Conservation (phyloP, 805 yeast species). For the Candida broadrunensis region DNA sequence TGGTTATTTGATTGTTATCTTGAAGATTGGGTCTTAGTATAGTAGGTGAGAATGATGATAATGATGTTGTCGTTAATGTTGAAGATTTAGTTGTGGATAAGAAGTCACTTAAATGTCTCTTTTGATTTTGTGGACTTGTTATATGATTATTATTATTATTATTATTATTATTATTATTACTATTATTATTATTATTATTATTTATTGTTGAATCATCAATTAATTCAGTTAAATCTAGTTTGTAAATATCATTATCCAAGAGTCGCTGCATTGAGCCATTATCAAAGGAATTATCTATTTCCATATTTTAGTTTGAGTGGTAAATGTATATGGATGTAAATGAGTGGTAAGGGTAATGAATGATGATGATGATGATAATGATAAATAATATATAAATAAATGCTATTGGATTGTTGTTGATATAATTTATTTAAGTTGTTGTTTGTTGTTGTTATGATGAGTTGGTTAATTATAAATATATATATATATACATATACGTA, state of each 20-base stretch:
- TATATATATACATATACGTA: too few species aligned
- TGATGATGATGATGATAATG: too few species aligned
- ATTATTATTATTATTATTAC: neutral
- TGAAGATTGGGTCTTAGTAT: slow-evolving; percentile 7
- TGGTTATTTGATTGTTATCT: slow-evolving; percentile 15
- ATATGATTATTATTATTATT: neutral
- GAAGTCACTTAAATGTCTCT: neutral
- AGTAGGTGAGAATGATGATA: slow-evolving; percentile 2
- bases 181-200: too few species aligned
- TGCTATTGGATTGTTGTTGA: too few species aligned
- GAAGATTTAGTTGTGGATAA: neutral
- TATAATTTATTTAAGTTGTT: too few species aligned
- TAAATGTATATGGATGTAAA: too few species aligned
- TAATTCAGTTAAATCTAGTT: neutral
- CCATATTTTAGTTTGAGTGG: slow-evolving; percentile 1
- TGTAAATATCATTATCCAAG: neutral
- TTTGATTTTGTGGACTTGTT: neutral
- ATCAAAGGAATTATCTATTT: neutral
- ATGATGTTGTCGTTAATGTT: neutral
- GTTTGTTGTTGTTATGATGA: too few species aligned
- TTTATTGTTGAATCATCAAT: neutral
- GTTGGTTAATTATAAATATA: too few species aligned
- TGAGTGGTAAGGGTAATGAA: too few species aligned
- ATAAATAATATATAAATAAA: too few species aligned
- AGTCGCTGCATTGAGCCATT: neutral